A percentile compares a stretch with the other conserved stretches of the same genome.
These are phyloP conservation scores for Saccharomyces hybrid DNA, from an alignment of 1,139 yeast species.

Conservation along the genomic window DNA sequence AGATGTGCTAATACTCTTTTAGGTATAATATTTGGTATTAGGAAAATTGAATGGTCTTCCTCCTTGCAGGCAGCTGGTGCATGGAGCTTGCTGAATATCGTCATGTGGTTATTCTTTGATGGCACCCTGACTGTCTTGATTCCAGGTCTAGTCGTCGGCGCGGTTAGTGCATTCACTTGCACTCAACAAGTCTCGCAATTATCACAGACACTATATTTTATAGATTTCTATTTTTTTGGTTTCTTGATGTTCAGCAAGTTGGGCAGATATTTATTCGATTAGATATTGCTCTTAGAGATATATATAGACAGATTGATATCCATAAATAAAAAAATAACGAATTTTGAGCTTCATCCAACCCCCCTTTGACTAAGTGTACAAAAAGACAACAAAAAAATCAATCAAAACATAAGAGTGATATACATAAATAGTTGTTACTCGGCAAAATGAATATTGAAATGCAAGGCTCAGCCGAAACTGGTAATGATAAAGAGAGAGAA, in stretches of 20 bases:
- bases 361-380: too few relatives aligned
- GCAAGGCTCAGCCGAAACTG: not conserved
- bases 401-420: too few relatives aligned
- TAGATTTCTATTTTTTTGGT: constrained; percentile 56
- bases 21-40: constrained; percentile 77
- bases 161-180: constrained; percentile 34
- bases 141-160: constrained; percentile 39
- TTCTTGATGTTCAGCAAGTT: constrained; percentile 61
- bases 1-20: constrained; percentile 68
- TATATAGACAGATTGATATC: not conserved
- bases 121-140: constrained; percentile 62
- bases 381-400: not conserved
- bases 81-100: constrained; percentile 70
- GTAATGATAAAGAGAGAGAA: not conserved
- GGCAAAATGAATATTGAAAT: not conserved
- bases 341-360: not conserved
- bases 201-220: constrained; percentile 26
- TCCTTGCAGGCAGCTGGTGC: constrained; percentile 66
- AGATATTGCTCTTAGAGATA: not conserved
- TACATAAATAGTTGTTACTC: not conserved
- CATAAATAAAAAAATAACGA: not conserved
- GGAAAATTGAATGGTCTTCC: constrained; percentile 73
- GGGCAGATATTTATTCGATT: constrained; percentile 41
- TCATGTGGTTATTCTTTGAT: constrained; percentile 74
- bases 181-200: constrained; percentile 21